Conservation (phyloP, 179 eudicot genomes). For the Amaranthus tricolor region DNA sequence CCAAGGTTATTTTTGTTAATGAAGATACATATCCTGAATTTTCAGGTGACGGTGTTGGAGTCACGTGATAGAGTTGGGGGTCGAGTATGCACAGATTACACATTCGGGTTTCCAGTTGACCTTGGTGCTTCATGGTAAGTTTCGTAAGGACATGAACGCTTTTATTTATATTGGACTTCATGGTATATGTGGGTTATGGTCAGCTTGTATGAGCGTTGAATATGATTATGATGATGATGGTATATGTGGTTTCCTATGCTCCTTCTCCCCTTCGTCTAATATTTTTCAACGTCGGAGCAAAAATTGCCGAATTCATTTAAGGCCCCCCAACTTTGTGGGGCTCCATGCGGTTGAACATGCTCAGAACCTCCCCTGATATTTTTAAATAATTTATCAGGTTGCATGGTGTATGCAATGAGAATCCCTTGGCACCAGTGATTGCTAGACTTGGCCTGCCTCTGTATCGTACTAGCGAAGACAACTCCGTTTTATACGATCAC, state of each 20-base stretch:
- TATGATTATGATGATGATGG: background rate
- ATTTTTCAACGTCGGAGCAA: background rate
- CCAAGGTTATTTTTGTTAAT: conserved; percentile 6
- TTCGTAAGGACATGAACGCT: background rate
- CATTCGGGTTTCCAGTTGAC: conserved; percentile 96
- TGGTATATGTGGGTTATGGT: too few relatives aligned
- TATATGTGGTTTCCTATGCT: background rate
- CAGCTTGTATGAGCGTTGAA: too few relatives aligned
- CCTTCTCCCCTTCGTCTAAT: background rate
- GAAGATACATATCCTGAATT: conserved; percentile 2
- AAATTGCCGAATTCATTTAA: too few relatives aligned
- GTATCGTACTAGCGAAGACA: conserved; percentile 97
- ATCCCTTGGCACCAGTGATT: conserved; percentile 92
- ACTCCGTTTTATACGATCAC: conserved; percentile 97
- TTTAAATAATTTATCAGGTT: conserved; percentile 55
- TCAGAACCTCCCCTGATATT: background rate
- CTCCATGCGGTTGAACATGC: too few relatives aligned
- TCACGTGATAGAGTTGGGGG: conserved; percentile 97
- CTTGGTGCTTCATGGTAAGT: conserved; percentile 98
- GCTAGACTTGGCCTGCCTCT: conserved; percentile 96
- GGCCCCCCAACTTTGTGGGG: too few relatives aligned
- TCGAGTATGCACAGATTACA: conserved; percentile 90
- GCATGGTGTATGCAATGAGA: conserved; percentile 96
- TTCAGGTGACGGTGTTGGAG: conserved; percentile 78
- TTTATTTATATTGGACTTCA: background rate